Percentiles rank a stretch among this genome's conserved stretches.
phyloP scores from a whole-genome alignment of 345 rosid genomes.

The Erodium maritimum region DNA sequence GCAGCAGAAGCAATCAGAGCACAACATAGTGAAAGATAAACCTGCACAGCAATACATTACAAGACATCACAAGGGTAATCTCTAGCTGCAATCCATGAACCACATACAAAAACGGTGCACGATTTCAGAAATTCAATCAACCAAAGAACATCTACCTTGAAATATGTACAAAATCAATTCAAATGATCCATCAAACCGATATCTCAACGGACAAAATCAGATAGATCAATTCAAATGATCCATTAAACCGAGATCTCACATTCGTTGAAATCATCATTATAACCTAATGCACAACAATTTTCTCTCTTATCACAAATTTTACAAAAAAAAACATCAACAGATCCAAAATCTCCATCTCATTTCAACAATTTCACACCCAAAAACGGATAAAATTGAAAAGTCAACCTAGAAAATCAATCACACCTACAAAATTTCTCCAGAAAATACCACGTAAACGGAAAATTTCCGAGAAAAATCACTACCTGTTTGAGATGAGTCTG shows the following conservation, averaged over 20 bases:
- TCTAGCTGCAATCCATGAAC: not conserved
- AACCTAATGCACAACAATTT: no score
- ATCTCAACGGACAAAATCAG: no score
- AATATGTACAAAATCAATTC: no score
- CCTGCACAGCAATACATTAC: constrained; percentile 24
- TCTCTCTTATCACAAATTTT: no score
- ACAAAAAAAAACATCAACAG: not conserved
- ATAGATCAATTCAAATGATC: no score
- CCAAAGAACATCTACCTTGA: not conserved
- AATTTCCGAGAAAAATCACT: not conserved
- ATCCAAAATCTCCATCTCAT: not conserved
- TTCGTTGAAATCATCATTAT: no score
- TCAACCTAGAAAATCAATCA: not conserved
- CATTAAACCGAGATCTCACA: no score
- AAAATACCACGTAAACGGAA: not conserved
- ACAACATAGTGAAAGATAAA: constrained; percentile 63
- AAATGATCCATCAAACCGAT: no score
- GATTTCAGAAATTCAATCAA: not conserved
- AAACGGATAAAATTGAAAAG: not conserved
- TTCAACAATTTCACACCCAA: not conserved
- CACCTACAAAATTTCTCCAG: not conserved
- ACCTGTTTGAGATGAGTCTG: constrained; percentile 91
- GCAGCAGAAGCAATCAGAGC: constrained; percentile 66
- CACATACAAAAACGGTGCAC: not conserved
- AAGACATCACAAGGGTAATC: not conserved